Conservation (phyloP, 75 land plant species). For the Pinus tabuliformis region DNA sequence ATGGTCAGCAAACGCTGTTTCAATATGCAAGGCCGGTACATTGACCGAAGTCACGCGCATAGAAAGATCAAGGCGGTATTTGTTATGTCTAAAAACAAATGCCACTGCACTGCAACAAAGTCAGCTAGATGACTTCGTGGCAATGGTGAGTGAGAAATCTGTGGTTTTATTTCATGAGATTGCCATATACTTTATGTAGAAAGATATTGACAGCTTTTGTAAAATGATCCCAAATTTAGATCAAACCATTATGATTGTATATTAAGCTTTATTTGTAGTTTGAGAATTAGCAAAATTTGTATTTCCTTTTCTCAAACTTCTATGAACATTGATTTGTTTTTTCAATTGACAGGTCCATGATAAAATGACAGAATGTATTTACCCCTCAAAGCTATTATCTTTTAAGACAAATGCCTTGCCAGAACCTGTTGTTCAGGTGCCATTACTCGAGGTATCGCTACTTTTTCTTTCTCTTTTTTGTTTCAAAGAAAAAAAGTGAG, state of each 20-base stretch:
- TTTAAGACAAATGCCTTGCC: constrained; percentile 71
- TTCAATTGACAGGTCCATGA: constrained; percentile 62
- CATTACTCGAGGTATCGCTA: constrained; percentile 55
- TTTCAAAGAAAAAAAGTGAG: no score
- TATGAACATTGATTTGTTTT: neutral
- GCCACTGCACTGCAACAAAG: constrained; percentile 34
- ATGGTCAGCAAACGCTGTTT: constrained; percentile 97
- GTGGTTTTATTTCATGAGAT: neutral
- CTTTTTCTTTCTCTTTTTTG: no score
- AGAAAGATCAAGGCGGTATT: constrained; percentile 85
- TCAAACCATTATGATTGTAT: neutral
- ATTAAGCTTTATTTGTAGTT: neutral
- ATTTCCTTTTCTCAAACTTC: neutral
- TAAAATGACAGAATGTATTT: constrained; percentile 91
- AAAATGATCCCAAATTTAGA: neutral
- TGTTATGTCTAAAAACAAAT: constrained; percentile 54
- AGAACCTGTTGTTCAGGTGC: constrained; percentile 66
- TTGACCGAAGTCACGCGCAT: constrained; percentile 75
- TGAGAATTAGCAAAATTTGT: neutral
- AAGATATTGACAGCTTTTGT: neutral
- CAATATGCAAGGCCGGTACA: constrained; percentile 81
- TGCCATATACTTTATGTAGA: neutral
- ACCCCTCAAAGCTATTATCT: constrained; percentile 51
- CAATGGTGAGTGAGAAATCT: constrained; percentile 38
- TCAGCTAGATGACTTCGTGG: constrained; percentile 67